Conservation (phyloP, 164 flowering plant genomes). For the Macadamia tetraphylla region DNA sequence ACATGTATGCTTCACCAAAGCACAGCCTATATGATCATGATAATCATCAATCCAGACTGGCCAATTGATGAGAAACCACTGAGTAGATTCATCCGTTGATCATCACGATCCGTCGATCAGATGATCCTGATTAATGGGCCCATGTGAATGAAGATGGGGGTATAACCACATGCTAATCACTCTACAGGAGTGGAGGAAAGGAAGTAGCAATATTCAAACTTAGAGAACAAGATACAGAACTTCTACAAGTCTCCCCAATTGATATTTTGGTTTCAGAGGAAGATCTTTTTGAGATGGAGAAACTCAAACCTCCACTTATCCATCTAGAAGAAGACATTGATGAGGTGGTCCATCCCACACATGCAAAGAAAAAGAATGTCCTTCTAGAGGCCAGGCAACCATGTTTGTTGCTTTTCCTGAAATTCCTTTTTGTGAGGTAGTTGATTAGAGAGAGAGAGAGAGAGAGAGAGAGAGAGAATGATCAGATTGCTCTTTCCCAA, state of each 20-base stretch:
- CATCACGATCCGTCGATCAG: not conserved
- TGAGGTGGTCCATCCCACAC: conserved; percentile 3
- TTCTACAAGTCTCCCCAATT: not conserved
- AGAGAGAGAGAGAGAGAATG: not conserved
- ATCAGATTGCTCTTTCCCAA: no score
- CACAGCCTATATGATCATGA: no score
- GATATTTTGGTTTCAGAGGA: not conserved
- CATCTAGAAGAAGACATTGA: not conserved
- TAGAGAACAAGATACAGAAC: conserved; percentile 4
- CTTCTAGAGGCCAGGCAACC: conserved; percentile 7
- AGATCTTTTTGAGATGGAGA: no score
- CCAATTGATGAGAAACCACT: not conserved
- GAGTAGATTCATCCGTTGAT: not conserved
- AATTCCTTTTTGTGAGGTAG: not conserved
- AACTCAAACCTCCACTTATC: no score
- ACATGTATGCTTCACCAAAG: no score
- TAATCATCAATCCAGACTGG: no score
- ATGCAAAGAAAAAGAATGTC: not conserved
- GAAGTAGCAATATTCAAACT: conserved; percentile 1
- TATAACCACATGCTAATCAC: no score
- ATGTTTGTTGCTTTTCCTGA: conserved; percentile 16
- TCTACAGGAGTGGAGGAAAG: not conserved
- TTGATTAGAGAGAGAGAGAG: not conserved
- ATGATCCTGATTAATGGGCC: no score
- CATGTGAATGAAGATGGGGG: no score